These are phyloP conservation scores for Chaetomium globosum DNA, from an alignment of 2,329 filamentous ascomycete genomes.

Conservation along the genomic window DNA sequence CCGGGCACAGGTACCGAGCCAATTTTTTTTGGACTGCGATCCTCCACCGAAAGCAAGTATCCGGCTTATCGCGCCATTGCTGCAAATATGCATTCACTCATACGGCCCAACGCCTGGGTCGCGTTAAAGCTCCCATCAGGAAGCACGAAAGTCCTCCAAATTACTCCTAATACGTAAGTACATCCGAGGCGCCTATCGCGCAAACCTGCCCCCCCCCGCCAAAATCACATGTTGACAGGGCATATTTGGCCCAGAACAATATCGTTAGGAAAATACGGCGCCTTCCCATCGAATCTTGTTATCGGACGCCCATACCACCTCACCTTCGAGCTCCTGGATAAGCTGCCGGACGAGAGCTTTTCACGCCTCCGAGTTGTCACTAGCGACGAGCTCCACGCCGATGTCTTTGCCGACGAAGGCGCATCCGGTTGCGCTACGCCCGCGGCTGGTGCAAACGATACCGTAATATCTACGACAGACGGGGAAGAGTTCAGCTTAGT, in stretches of 20 bases:
- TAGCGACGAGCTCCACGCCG: constrained; percentile 79
- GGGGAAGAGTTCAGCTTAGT: constrained; percentile 52
- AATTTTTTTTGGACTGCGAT: constrained; percentile 17
- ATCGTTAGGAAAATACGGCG: constrained; percentile 88
- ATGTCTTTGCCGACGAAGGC: constrained; percentile 60
- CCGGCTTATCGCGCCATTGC: neutral
- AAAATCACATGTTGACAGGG: constrained; percentile 22
- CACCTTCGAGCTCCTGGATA: constrained; percentile 86
- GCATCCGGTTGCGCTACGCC: constrained; percentile 40
- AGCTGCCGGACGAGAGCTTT: constrained; percentile 63
- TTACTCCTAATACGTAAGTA: constrained; percentile 62
- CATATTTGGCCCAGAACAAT: constrained; percentile 63
- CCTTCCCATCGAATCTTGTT: constrained; percentile 85
- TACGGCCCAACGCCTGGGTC: constrained; percentile 63
- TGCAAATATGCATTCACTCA: constrained; percentile 47
- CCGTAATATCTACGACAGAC: constrained; percentile 46
- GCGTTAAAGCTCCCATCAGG: constrained; percentile 63
- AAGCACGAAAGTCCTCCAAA: constrained; percentile 58
- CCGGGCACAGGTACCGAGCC: neutral
- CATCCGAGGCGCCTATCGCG: neutral
- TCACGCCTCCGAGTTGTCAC: constrained; percentile 76
- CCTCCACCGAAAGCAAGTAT: neutral
- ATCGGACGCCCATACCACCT: constrained; percentile 89
- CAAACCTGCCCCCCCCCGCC: neutral
- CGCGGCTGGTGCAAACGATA: constrained; percentile 47